phyloP scores from a whole-genome alignment of 352 stramenopile species.

The Aphanomyces cochlioides region DNA sequence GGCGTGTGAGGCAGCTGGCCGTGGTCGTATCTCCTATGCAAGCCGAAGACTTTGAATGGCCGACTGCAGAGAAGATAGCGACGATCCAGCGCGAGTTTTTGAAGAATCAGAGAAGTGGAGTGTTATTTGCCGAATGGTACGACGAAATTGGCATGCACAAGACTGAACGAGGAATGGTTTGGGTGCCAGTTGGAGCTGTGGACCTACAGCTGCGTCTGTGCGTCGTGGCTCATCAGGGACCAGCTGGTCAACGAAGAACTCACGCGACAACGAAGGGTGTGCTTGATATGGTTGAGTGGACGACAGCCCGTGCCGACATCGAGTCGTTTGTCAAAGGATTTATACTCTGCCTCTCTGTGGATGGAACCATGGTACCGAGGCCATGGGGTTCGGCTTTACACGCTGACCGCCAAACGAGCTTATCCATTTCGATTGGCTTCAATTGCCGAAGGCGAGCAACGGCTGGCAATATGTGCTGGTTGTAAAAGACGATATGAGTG shows the following conservation, averaged over 20 bases:
- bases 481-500: constrained; percentile 38
- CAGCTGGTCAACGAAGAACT: constrained; percentile 33
- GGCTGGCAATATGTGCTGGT: constrained; percentile 36
- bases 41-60: neutral
- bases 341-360: constrained; percentile 22
- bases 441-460: constrained; percentile 20
- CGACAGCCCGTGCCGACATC: neutral
- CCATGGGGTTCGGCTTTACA: constrained; percentile 32
- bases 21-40: constrained; percentile 30
- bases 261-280: constrained; percentile 28
- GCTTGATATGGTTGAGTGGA: constrained; percentile 27
- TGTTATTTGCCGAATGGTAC: neutral
- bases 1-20: neutral
- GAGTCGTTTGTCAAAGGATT: neutral
- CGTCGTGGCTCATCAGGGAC: no score
- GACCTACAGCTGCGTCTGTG: constrained; percentile 32
- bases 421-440: constrained; percentile 43
- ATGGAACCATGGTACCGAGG: constrained; percentile 19
- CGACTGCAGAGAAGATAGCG: neutral
- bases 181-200: constrained; percentile 28
- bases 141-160: neutral
- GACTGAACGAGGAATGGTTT: constrained; percentile 22
- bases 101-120: neutral
- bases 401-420: constrained; percentile 39
- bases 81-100: neutral